Evolutionary conservation across 768 basidiomycete species (phyloP).

Genomic region (Suillus clintonianus): DNA sequence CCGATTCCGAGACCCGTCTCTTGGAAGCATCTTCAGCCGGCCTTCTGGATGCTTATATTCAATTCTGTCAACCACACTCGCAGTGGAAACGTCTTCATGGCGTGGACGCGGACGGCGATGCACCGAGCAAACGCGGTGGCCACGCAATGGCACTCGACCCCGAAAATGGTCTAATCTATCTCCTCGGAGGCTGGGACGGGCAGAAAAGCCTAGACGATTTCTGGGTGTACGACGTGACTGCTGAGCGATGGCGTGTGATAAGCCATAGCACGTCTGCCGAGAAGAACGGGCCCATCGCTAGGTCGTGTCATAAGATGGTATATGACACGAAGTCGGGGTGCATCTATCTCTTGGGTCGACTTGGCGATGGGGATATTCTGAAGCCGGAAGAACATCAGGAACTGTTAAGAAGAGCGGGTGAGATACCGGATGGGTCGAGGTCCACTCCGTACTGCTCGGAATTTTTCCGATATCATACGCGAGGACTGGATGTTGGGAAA

Average conservation of each 20-base stretch:
- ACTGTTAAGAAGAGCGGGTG: constrained; percentile 28
- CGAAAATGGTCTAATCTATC: constrained; percentile 61
- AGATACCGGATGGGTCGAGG: constrained; percentile 15
- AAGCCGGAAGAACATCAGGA: constrained; percentile 34
- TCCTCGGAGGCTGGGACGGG: constrained; percentile 83
- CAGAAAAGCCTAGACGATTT: constrained; percentile 74
- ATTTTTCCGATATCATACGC: constrained; percentile 75
- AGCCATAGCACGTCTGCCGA: constrained; percentile 56
- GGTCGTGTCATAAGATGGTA: constrained; percentile 82
- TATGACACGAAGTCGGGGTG: constrained; percentile 71
- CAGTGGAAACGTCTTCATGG: constrained; percentile 62
- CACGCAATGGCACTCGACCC: constrained; percentile 83
- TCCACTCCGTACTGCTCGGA: constrained; percentile 54
- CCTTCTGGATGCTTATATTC: constrained; percentile 64
- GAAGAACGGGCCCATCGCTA: constrained; percentile 65
- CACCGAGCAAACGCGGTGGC: constrained; percentile 70
- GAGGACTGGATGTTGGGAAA: constrained; percentile 59
- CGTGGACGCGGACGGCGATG: constrained; percentile 62
- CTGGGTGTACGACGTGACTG: constrained; percentile 67
- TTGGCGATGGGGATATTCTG: constrained; percentile 55
- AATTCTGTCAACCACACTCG: constrained; percentile 56
- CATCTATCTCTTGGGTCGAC: constrained; percentile 73
- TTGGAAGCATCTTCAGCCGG: constrained; percentile 48
- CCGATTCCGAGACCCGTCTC: constrained; percentile 56
- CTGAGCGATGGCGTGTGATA: constrained; percentile 62